Evolutionary conservation across 2,329 filamentous ascomycete genomes (phyloP).

Genomic region (Keithomyces neogunnii): DNA sequence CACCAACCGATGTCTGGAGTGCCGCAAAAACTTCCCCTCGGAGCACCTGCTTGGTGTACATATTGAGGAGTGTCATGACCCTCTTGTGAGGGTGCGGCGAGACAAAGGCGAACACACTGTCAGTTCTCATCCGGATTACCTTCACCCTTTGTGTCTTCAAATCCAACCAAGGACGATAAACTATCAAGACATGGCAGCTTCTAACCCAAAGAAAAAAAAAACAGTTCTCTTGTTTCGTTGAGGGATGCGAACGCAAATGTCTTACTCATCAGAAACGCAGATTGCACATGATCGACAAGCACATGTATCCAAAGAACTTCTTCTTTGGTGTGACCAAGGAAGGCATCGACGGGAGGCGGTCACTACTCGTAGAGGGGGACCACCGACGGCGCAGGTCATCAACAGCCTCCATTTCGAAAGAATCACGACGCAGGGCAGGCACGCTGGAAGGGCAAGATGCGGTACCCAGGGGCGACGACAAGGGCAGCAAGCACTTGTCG

Average conservation of each 20-base stretch:
- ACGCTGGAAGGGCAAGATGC: conserved; percentile 17
- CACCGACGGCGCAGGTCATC: conserved; percentile 42
- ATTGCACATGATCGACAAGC: conserved; percentile 88
- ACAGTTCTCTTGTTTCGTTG: conserved; percentile 82
- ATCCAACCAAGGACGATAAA: too few relatives aligned
- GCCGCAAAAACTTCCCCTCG: conserved; percentile 80
- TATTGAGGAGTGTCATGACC: conserved; percentile 86
- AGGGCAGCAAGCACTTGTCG: conserved; percentile 11
- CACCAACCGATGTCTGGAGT: conserved; percentile 77
- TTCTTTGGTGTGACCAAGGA: conserved; percentile 82
- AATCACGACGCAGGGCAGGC: conserved; percentile 23
- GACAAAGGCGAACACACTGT: conserved; percentile 84
- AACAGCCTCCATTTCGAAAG: conserved; percentile 24
- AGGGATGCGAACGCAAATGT: conserved; percentile 79
- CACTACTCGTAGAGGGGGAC: conserved; percentile 59
- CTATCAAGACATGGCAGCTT: too few relatives aligned
- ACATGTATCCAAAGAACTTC: conserved; percentile 81
- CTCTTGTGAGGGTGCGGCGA: conserved; percentile 60
- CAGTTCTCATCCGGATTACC: conserved; percentile 23
- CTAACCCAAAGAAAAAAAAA: background rate
- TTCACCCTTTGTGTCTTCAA: background rate
- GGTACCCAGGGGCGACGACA: conserved; percentile 3
- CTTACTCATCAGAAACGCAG: conserved; percentile 74
- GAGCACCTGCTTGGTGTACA: conserved; percentile 73
- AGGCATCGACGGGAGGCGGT: conserved; percentile 79